A percentile compares a stretch with the other conserved stretches of the same genome.
Evolutionary conservation across 768 basidiomycete genomes (phyloP).

Genomic region (Naematelia aurantialba): DNA sequence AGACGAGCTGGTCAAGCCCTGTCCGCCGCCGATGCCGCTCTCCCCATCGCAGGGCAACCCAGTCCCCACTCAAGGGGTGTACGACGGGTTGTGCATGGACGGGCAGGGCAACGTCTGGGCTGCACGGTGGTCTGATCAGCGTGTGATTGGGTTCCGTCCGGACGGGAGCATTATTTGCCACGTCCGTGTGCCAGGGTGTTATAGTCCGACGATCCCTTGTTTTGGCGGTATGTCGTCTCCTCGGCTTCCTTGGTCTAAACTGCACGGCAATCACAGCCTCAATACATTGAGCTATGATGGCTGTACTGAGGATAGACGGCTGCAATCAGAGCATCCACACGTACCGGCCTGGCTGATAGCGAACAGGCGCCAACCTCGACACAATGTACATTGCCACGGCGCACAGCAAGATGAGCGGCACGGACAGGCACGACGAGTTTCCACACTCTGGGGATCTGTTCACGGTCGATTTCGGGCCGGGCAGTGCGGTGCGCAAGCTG

Average conservation of each 20-base stretch:
- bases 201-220: slow-evolving; percentile 38
- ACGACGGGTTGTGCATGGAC: slow-evolving; percentile 45
- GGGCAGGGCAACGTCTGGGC: slow-evolving; percentile 44
- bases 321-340: too few relatives aligned
- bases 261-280: too few relatives aligned
- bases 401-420: slow-evolving; percentile 17
- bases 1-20: slow-evolving; percentile 19
- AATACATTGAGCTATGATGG: too few relatives aligned
- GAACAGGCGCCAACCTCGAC: too few relatives aligned
- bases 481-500: slow-evolving; percentile 24
- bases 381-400: slow-evolving; percentile 41
- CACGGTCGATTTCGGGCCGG: slow-evolving; percentile 30
- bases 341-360: background rate
- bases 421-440: slow-evolving; percentile 19
- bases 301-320: too few relatives aligned
- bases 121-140: slow-evolving; percentile 40
- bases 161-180: slow-evolving; percentile 34
- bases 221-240: slow-evolving; percentile 29
- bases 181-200: slow-evolving; percentile 14
- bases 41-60: too few relatives aligned
- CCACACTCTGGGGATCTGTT: slow-evolving; percentile 35
- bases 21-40: slow-evolving; percentile 3
- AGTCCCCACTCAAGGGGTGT: slow-evolving; percentile 24
- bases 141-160: slow-evolving; percentile 38
- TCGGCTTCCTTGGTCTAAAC: background rate